Evolutionary conservation across 805 yeast genomes (phyloP).

Genomic region (Debaryomyces prosopidis): DNA sequence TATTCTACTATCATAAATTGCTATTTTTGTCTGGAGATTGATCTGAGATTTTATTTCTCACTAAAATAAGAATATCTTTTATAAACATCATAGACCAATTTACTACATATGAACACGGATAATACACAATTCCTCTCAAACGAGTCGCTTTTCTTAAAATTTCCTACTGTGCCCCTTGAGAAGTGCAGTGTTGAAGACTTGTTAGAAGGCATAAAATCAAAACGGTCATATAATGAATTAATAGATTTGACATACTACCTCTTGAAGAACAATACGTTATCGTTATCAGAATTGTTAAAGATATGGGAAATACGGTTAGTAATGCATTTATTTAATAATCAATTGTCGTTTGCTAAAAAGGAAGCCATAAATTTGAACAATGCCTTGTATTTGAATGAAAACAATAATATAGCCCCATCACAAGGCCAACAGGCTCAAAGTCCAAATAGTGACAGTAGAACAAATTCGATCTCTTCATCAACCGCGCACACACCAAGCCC

Average conservation of each 20-base stretch:
- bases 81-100: too few relatives aligned
- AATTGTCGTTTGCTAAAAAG: constrained; percentile 28
- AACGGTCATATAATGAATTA: background rate
- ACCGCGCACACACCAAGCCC: background rate
- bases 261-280: constrained; percentile 8
- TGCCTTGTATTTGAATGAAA: constrained; percentile 32
- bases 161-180: constrained; percentile 8
- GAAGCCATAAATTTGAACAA: constrained; percentile 41
- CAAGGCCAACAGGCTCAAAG: background rate
- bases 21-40: too few relatives aligned
- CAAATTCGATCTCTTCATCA: background rate
- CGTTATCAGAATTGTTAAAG: constrained; percentile 13
- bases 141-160: constrained; percentile 14
- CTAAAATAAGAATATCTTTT: too few relatives aligned
- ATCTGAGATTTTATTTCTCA: too few relatives aligned
- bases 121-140: constrained; percentile 6
- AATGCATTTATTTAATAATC: constrained; percentile 29
- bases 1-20: too few relatives aligned
- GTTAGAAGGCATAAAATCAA: background rate
- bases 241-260: constrained; percentile 16
- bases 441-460: background rate
- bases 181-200: constrained; percentile 3
- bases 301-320: constrained; percentile 40
- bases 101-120: background rate
- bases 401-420: constrained; percentile 12